phyloP scores from a whole-genome alignment of 768 basidiomycete genomes.

The Leucosporidium yakuticum region DNA sequence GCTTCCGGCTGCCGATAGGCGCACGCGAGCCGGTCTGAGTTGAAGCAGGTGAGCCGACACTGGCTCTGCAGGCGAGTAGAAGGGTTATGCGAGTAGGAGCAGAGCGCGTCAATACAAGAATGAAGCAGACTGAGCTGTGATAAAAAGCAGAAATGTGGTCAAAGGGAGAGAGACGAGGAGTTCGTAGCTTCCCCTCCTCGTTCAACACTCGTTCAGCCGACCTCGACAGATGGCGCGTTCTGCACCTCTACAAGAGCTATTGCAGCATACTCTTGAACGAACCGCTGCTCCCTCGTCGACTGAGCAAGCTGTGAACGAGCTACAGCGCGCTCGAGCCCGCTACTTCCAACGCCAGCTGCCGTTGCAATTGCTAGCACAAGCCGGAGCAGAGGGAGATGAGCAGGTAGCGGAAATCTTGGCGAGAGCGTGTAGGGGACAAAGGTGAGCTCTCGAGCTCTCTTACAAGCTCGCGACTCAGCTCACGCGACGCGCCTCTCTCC shows the following conservation, averaged over 20 bases:
- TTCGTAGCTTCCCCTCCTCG: no score
- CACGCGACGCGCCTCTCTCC: neutral
- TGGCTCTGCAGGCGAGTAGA: no score
- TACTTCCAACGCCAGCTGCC: neutral
- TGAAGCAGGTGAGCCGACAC: no score
- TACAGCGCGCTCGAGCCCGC: neutral
- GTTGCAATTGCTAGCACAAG: neutral
- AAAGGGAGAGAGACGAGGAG: no score
- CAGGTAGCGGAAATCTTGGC: neutral
- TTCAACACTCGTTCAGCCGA: neutral
- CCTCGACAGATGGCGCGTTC: neutral
- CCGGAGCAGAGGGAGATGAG: neutral
- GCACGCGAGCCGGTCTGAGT: no score
- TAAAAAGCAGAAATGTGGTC: no score
- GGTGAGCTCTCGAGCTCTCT: neutral
- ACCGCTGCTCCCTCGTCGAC: neutral
- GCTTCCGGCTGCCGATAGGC: no score
- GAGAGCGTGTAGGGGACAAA: neutral
- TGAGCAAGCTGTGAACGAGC: neutral
- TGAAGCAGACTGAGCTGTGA: no score
- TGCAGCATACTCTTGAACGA: neutral
- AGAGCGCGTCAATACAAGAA: no score
- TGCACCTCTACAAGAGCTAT: neutral
- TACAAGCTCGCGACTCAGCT: neutral
- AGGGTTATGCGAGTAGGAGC: no score